These are phyloP conservation scores for Rutidosis leptorrhynchoides DNA, from an alignment of 129 eudicot genomes.

Conservation along the genomic window DNA sequence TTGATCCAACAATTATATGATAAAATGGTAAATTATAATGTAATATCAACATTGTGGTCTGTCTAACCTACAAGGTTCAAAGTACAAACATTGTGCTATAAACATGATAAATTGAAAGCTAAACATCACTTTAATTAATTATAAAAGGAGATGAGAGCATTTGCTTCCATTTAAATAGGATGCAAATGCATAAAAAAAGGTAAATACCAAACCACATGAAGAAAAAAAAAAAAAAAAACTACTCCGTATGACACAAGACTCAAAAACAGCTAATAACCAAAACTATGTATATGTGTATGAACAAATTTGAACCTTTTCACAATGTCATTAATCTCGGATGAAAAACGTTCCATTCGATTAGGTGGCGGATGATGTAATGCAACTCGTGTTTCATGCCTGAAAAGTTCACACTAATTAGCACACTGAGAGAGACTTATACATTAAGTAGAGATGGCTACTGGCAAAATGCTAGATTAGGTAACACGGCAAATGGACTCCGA, in stretches of 20 bases:
- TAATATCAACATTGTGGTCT: not conserved
- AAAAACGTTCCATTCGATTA: slow-evolving; percentile 17
- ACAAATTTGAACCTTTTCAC: slow-evolving; percentile 17
- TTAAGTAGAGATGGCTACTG: not conserved
- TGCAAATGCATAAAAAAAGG: too few species aligned
- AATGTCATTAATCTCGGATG: slow-evolving; percentile 18
- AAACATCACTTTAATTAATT: not conserved
- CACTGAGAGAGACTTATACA: not conserved
- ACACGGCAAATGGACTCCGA: not conserved
- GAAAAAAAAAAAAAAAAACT: not conserved
- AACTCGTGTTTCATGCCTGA: slow-evolving; percentile 26
- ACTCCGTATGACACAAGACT: not conserved
- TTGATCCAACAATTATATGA: not conserved
- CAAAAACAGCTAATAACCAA: not conserved
- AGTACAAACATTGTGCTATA: not conserved
- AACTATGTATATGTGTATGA: not conserved
- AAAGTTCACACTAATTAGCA: slow-evolving; percentile 16
- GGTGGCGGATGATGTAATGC: slow-evolving; percentile 15
- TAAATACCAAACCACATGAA: not conserved
- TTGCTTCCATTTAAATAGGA: not conserved
- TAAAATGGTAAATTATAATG: too few species aligned
- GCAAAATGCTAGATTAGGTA: not conserved
- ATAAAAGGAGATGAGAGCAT: not conserved
- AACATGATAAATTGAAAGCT: not conserved
- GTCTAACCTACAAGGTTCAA: not conserved